These are phyloP conservation scores for Aspergillus uvarum DNA, from an alignment of 2,329 filamentous ascomycete genomes.

Conservation along the genomic window DNA sequence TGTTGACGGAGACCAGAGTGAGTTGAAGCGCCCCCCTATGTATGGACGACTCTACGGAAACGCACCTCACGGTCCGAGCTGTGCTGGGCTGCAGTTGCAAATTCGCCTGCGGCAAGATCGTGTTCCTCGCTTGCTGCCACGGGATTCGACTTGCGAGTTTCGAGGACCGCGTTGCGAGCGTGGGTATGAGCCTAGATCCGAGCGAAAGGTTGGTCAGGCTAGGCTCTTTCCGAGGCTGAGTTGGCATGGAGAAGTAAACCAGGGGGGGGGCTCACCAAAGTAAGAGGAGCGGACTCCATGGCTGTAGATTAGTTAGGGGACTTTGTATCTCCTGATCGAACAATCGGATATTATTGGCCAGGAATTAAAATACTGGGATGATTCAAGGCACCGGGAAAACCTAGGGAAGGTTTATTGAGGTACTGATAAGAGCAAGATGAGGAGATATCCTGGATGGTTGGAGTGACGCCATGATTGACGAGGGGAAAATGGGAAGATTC, in stretches of 20 bases:
- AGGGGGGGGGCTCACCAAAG: constrained; percentile 50
- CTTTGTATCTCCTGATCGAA: neutral
- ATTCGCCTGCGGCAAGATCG: constrained; percentile 82
- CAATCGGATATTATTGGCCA: neutral
- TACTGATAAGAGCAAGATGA: neutral
- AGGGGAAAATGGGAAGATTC: neutral
- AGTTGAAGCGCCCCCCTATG: neutral
- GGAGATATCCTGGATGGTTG: neutral
- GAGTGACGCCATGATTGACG: constrained; percentile 4
- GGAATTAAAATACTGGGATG: neutral
- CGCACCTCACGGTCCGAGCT: constrained; percentile 62
- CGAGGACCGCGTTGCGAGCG: constrained; percentile 76
- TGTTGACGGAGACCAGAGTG: constrained; percentile 29
- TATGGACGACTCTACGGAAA: constrained; percentile 1
- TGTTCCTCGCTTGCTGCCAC: constrained; percentile 85
- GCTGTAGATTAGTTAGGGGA: neutral
- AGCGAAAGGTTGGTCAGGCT: constrained; percentile 18
- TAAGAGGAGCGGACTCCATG: constrained; percentile 71
- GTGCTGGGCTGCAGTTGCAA: constrained; percentile 73
- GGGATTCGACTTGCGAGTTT: constrained; percentile 66
- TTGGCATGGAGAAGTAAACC: neutral
- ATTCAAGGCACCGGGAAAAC: neutral
- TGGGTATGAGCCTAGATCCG: constrained; percentile 74
- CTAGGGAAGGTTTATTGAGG: neutral
- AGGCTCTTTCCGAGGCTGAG: neutral